phyloP scores from a whole-genome alignment of 441 rosid species.

The Manihot esculenta region DNA sequence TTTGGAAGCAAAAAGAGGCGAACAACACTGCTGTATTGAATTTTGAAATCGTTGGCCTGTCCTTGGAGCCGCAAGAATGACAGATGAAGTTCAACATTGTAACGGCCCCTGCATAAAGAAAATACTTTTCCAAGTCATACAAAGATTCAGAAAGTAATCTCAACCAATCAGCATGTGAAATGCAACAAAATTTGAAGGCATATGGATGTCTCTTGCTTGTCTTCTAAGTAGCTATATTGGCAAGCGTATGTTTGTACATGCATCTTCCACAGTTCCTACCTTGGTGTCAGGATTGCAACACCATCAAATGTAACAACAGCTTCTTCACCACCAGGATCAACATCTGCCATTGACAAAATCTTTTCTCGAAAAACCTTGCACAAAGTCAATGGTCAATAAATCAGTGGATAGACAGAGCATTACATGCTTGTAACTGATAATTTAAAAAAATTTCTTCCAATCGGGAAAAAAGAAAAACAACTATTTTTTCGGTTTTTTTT shows the following conservation, averaged over 20 bases:
- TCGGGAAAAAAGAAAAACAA: neutral
- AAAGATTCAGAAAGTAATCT: neutral
- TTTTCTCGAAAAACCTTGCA: slow-evolving; percentile 73
- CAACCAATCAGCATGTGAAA: neutral
- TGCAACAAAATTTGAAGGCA: slow-evolving; percentile 1
- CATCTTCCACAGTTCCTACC: slow-evolving; percentile 38
- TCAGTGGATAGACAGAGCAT: slow-evolving; percentile 4
- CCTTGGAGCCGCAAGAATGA: slow-evolving; percentile 92
- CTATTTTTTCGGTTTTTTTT: no score
- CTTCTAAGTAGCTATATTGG: neutral
- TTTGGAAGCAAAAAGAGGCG: slow-evolving; percentile 94
- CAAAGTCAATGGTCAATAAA: slow-evolving; percentile 14
- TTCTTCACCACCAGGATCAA: slow-evolving; percentile 82
- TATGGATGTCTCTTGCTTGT: neutral
- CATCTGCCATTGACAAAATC: slow-evolving; percentile 81
- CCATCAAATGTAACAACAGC: slow-evolving; percentile 93
- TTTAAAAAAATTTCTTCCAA: neutral
- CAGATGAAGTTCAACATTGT: slow-evolving; percentile 91
- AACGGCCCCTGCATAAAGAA: slow-evolving; percentile 73
- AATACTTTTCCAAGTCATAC: neutral
- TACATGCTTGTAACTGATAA: neutral
- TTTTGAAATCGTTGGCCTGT: slow-evolving; percentile 96
- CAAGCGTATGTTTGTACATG: neutral
- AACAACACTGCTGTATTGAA: slow-evolving; percentile 96
- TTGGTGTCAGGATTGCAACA: slow-evolving; percentile 90